Percentiles rank a stretch among this genome's conserved stretches.
Conservation (phyloP, 768 basidiomycete species). For the Collybiopsis confluens region DNA sequence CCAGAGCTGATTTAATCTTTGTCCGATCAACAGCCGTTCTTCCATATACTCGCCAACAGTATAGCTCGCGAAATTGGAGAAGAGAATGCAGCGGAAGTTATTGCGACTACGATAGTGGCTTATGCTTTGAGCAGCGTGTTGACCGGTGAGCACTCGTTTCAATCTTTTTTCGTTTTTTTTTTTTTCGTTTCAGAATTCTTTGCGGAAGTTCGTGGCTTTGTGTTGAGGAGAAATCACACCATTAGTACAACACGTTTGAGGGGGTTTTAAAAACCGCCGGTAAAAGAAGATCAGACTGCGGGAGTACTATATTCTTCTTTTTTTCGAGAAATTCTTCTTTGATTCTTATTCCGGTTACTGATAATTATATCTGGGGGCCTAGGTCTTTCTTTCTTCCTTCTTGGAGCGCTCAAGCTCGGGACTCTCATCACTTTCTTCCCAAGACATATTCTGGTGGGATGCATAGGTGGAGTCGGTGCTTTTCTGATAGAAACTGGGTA, state of each 20-base stretch:
- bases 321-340: conserved; percentile 6
- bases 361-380: conserved; percentile 10
- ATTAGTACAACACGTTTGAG: no score
- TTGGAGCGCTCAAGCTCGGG: conserved; percentile 81
- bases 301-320: no score
- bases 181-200: no score
- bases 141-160: conserved; percentile 56
- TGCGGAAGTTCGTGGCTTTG: no score
- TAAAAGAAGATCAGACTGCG: no score
- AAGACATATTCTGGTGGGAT: conserved; percentile 93
- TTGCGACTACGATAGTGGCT: conserved; percentile 90
- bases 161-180: no score
- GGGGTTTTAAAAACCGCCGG: no score
- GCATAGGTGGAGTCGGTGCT: conserved; percentile 93
- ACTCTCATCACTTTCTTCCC: conserved; percentile 93
- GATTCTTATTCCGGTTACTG: conserved; percentile 4
- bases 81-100: conserved; percentile 60
- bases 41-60: conserved; percentile 81
- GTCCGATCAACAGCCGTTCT: conserved; percentile 67
- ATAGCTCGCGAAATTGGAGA: conserved; percentile 74
- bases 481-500: conserved; percentile 91
- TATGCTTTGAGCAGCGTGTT: conserved; percentile 84
- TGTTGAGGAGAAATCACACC: no score
- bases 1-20: background rate
- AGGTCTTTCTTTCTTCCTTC: conserved; percentile 81